Conservation (phyloP, 352 stramenopile species). For the Globisporangium canariense region DNA sequence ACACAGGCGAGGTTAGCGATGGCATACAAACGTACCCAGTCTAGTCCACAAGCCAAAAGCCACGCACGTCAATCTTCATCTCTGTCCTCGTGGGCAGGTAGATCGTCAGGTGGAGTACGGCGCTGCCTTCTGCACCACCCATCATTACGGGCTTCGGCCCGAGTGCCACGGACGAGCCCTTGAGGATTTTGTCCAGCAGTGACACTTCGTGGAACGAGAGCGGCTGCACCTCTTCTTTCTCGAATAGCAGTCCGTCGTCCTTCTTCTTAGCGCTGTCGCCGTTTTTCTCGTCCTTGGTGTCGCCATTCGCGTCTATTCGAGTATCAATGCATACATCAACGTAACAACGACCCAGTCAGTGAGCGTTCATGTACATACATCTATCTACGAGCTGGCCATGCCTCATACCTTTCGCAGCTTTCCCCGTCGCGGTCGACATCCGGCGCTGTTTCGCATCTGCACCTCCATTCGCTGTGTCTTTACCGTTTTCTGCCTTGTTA, state of each 20-base stretch:
- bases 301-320: constrained; percentile 6
- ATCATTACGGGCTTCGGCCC: constrained; percentile 59
- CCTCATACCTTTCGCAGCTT: constrained; percentile 16
- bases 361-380: background rate
- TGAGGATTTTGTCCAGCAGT: constrained; percentile 74
- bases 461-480: constrained; percentile 4
- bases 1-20: background rate
- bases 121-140: constrained; percentile 43
- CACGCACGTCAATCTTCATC: constrained; percentile 85
- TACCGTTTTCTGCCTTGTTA: constrained; percentile 17
- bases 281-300: constrained; percentile 14
- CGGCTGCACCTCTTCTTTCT: constrained; percentile 58
- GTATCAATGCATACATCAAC: background rate
- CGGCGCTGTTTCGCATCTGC: constrained; percentile 15
- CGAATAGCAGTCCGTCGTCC: constrained; percentile 61
- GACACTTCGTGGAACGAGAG: constrained; percentile 70
- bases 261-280: constrained; percentile 20
- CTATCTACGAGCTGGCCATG: background rate
- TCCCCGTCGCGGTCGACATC: constrained; percentile 7
- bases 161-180: constrained; percentile 42
- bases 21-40: background rate
- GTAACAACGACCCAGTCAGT: background rate
- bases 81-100: constrained; percentile 80
- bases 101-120: constrained; percentile 80
- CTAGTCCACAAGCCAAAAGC: background rate